Percentiles rank a stretch among this genome's conserved stretches.
Evolutionary conservation across 768 basidiomycete species (phyloP).

Genomic region (Lenzites betulinus): DNA sequence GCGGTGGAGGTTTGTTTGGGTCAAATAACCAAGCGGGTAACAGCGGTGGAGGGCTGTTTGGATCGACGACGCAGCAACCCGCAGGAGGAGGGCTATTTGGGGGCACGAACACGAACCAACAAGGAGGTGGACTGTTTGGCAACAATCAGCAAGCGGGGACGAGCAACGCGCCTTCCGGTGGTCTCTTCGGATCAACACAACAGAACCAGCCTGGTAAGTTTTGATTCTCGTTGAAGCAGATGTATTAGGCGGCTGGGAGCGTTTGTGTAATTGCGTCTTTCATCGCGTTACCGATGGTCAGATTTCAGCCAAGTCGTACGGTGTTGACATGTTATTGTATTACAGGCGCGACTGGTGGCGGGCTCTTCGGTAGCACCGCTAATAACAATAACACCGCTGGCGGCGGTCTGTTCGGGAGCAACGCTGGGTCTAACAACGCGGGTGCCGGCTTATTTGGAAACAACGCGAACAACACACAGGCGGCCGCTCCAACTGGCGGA

Average conservation of each 20-base stretch:
- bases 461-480: conserved; percentile 7
- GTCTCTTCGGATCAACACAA: conserved; percentile 20
- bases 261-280: neutral
- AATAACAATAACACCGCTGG: conserved; percentile 16
- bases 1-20: conserved; percentile 2
- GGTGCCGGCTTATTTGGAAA: conserved; percentile 28
- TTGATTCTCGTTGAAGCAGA: neutral
- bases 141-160: conserved; percentile 16
- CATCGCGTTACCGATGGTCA: neutral
- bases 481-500: conserved; percentile 20
- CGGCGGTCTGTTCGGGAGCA: conserved; percentile 31
- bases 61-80: conserved; percentile 16
- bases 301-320: neutral
- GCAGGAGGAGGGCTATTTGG: conserved; percentile 25
- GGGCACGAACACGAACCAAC: conserved; percentile 22
- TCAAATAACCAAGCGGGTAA: too few species aligned
- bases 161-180: neutral
- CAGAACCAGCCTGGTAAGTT: conserved; percentile 13
- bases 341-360: conserved; percentile 14
- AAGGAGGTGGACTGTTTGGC: conserved; percentile 33
- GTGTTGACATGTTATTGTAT: conserved; percentile 1
- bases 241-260: neutral
- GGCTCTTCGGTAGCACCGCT: conserved; percentile 28
- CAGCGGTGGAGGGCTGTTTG: conserved; percentile 25
- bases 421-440: conserved; percentile 2